Evolutionary conservation across 75 land plant genomes (phyloP).

Genomic region (Cupressus sempervirens): DNA sequence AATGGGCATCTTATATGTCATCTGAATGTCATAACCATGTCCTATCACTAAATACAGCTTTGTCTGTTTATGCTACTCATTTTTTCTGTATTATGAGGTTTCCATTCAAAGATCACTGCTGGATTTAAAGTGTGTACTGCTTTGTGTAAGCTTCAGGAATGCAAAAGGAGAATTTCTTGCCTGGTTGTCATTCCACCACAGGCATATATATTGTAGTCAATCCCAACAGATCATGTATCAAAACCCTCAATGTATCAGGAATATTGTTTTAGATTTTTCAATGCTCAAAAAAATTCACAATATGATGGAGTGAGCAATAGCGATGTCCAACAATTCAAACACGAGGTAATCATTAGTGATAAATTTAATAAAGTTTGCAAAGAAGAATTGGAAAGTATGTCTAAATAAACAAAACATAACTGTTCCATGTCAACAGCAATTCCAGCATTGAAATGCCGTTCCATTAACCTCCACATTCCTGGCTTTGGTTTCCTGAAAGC

Average conservation of each 20-base stretch:
- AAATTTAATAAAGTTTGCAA: background rate
- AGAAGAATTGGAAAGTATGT: background rate
- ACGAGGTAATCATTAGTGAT: background rate
- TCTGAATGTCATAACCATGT: background rate
- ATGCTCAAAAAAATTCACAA: background rate
- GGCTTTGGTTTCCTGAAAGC: conserved; percentile 80
- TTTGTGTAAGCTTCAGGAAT: background rate
- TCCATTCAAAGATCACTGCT: background rate
- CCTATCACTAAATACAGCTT: background rate
- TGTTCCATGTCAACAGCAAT: conserved; percentile 69
- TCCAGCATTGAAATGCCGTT: conserved; percentile 77
- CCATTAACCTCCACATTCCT: conserved; percentile 93
- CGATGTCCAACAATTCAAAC: background rate
- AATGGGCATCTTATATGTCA: background rate
- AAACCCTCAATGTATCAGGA: background rate
- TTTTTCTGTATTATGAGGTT: background rate
- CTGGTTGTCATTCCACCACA: background rate
- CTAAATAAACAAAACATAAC: conserved; percentile 12
- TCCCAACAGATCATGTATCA: background rate
- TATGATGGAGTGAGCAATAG: background rate
- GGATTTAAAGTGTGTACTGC: background rate
- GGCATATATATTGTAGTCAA: background rate
- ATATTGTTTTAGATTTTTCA: background rate
- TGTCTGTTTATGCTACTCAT: background rate
- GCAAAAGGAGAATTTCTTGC: background rate